Base-by-base conservation (phyloP, 225 moss, liverwort and hornwort species). In the Straminergon stramineum region DNA sequence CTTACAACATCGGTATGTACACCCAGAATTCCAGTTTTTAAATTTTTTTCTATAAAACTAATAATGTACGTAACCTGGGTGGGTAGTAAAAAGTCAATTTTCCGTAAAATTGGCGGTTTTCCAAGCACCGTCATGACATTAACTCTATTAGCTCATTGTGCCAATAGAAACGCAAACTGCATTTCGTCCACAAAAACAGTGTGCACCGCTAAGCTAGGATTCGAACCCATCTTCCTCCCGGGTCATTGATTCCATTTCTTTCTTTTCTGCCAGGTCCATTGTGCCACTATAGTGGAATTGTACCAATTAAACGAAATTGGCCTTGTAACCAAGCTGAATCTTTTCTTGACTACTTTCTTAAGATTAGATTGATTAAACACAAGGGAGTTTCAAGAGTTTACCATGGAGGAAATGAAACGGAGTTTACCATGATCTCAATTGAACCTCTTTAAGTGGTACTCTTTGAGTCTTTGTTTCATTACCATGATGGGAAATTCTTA, bases 1-100 rank as follows among this genome's bases (percentile, higher is more conserved):
- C 96, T 10, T 95, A 94, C 86, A 96, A 96, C 76, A 96, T 96
- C 63, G 96, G 96, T 88, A 67, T 6, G 55, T 39, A 13, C 51
- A 64, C 68, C 37, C 37, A 1, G 67, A 53, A n/a, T 58, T n/a
- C 26, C 24, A 37, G 8, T 22, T 8, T 53, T 37, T n/a, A 45
- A n/a, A n/a, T 55, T 15, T 35, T 55, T 35, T 35, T 78, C 6
- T 2, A 15, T 10, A 37, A 24, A 56, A 4, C 37, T 26, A 56
- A 23, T 35, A 24, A 26, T 26, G 37, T 26, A 15, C 37, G 22
- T 77, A 15, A 56, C 26, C 10, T 37, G 10, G 17, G 21, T 18
- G 20, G 5, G 48, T 63, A 45, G 82, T 32, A 14, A 43, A 15
- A 32, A 14, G 45, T 23, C 15, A 45, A 32, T 34, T 79, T 57